These are phyloP conservation scores for Cercospora sp. DNA, from an alignment of 2,329 filamentous ascomycete species.

Conservation along the genomic window DNA sequence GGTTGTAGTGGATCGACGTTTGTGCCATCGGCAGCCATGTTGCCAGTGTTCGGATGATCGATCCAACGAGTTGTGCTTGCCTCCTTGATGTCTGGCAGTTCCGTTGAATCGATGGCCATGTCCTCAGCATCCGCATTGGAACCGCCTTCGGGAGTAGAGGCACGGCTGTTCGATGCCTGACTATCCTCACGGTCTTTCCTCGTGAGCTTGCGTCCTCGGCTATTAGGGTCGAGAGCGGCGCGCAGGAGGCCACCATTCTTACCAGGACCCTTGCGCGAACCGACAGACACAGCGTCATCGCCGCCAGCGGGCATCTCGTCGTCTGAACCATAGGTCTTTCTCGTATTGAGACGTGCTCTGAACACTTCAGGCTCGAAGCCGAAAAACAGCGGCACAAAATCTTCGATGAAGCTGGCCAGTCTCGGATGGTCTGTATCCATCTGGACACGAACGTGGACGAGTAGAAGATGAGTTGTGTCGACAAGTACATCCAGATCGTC, in stretches of 20 bases:
- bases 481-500: constrained; percentile 56
- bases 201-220: constrained; percentile 69
- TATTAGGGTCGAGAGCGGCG: constrained; percentile 79
- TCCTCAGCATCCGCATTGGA: constrained; percentile 80
- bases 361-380: constrained; percentile 56
- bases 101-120: constrained; percentile 50
- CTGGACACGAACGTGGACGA: constrained; percentile 46
- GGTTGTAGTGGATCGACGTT: constrained; percentile 73
- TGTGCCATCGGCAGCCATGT: constrained; percentile 59
- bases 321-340: constrained; percentile 65
- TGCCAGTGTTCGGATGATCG: constrained; percentile 57
- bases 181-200: constrained; percentile 78
- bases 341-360: constrained; percentile 50
- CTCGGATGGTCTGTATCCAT: constrained; percentile 46
- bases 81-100: constrained; percentile 49
- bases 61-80: constrained; percentile 65
- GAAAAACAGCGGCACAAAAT: constrained; percentile 54
- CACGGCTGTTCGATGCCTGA: constrained; percentile 75
- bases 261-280: constrained; percentile 56
- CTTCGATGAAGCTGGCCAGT: constrained; percentile 50
- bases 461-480: constrained; percentile 49
- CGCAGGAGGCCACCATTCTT: constrained; percentile 70
- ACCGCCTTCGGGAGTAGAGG: constrained; percentile 81
- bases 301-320: constrained; percentile 65
- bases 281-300: constrained; percentile 68